phyloP scores from a whole-genome alignment of 352 stramenopile genomes.

The Plasmopara muralis region DNA sequence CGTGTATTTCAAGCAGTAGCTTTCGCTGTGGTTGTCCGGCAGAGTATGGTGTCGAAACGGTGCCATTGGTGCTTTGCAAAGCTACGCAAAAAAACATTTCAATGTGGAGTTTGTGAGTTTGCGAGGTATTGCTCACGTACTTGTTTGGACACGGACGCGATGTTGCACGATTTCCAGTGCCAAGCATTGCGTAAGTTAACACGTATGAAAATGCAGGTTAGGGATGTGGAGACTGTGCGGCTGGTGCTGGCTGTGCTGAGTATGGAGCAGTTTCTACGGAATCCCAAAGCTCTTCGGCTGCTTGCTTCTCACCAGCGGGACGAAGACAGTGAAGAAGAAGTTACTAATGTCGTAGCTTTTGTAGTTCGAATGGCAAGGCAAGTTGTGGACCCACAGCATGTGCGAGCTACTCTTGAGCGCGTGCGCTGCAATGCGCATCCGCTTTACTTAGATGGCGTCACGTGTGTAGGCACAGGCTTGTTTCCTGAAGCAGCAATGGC shows the following conservation, averaged over 20 bases:
- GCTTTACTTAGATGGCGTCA: slow-evolving; percentile 34
- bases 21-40: slow-evolving; percentile 44
- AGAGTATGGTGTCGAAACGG: slow-evolving; percentile 20
- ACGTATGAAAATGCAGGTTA: slow-evolving; percentile 1
- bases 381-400: slow-evolving; percentile 19
- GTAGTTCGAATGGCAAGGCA: slow-evolving; percentile 7
- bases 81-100: slow-evolving; percentile 39
- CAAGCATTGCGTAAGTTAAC: slow-evolving; percentile 22
- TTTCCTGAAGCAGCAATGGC: slow-evolving; percentile 65
- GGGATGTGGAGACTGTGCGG: slow-evolving; percentile 38
- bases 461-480: slow-evolving; percentile 39
- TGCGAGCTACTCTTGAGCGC: slow-evolving; percentile 29
- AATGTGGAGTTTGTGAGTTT: slow-evolving; percentile 47
- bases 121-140: slow-evolving; percentile 44
- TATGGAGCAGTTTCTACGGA: slow-evolving; percentile 47
- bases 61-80: slow-evolving; percentile 61
- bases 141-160: slow-evolving; percentile 36
- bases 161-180: slow-evolving; percentile 53
- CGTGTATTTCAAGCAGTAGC: slow-evolving; percentile 33
- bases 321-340: slow-evolving; percentile 2
- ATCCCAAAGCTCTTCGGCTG: slow-evolving; percentile 22
- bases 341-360: slow-evolving; percentile 6
- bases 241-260: slow-evolving; percentile 45
- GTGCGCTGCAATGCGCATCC: slow-evolving; percentile 56
- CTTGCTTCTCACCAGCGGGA: slow-evolving; percentile 17